Base-by-base conservation (phyloP, 306 rosid species). In the Cicer chorassanicum region DNA sequence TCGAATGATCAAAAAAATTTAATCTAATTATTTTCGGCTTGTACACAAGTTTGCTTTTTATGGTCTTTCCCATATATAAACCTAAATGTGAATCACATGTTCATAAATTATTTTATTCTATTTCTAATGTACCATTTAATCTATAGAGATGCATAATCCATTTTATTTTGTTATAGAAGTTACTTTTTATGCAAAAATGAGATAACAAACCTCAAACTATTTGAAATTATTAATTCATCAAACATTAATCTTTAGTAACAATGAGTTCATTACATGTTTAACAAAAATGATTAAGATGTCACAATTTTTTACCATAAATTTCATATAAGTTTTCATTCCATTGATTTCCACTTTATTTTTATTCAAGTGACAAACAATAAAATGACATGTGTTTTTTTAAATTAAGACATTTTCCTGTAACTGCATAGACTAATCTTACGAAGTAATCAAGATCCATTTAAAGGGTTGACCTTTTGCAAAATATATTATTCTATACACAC, bases 381-480 rank as follows among this genome's bases (percentile, higher is more conserved):
- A 24, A 21, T n/a, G n/a, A n/a, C n/a, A n/a, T n/a, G n/a, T 8
- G 40, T 57, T 5, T 21, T 57, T 24, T 24, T 24, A 24, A 24
- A 24, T 0, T 24, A 24, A 24, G 34, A 24, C 34, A 24, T 2
- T 0, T 24, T 0, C 34, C 0, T 24, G 0, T 29, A 24, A 24
- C 0, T 24, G 0, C 0, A 24, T 24, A 2, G 34, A 24, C 0
- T 24, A 29, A 29, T 29, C 0, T 29, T 29, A 3, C 4, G 4
- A 29, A 0, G 4, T 29, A 29, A 29, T 29, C 3, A 29, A 29
- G 0, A 29, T 29, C 4, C 0, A 29, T 29, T 29, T 29, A 29
- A 29, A 29, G 0, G 0, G 0, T 29, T 29, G 0, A 3, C 4
- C 4, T 29, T 4, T 29, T 0, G 0, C 4, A 29, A 29, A 0